A percentile compares a stretch with the other conserved stretches of the same genome.
These are phyloP conservation scores for Globisporangium spiculum DNA, from an alignment of 352 stramenopile genomes.

Conservation along the genomic window DNA sequence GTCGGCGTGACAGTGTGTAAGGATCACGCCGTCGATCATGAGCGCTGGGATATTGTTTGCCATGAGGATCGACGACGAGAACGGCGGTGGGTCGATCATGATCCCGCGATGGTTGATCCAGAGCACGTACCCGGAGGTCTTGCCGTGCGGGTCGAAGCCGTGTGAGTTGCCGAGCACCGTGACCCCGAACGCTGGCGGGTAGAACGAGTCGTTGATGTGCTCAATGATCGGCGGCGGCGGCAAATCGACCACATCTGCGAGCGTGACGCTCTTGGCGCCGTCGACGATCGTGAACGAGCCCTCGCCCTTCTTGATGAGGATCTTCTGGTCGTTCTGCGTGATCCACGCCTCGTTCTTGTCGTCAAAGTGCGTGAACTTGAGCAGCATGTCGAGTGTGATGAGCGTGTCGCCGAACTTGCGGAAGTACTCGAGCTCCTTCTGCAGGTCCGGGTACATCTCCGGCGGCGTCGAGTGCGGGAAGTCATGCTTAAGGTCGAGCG, in stretches of 20 bases:
- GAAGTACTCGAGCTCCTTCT: constrained; percentile 88
- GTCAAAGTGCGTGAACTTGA: constrained; percentile 88
- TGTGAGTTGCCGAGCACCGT: constrained; percentile 96
- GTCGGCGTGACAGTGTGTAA: constrained; percentile 96
- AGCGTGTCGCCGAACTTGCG: constrained; percentile 88
- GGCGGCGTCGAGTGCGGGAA: constrained; percentile 62
- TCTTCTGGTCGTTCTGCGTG: constrained; percentile 52
- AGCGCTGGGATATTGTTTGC: constrained; percentile 87
- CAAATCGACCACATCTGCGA: constrained; percentile 56
- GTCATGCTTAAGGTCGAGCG: constrained; percentile 73
- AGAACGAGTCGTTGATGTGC: constrained; percentile 72
- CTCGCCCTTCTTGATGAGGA: constrained; percentile 71
- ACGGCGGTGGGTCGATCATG: constrained; percentile 96
- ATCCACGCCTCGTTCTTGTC: constrained; percentile 54
- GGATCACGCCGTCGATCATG: constrained; percentile 95
- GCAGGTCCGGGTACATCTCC: constrained; percentile 66
- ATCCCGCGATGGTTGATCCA: constrained; percentile 96
- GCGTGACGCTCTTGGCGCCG: constrained; percentile 49
- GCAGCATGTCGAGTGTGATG: constrained; percentile 86
- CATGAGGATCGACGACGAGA: constrained; percentile 82
- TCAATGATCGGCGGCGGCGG: constrained; percentile 38
- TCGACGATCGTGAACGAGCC: constrained; percentile 64
- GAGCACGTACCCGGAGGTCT: constrained; percentile 94
- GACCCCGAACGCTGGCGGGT: constrained; percentile 93
- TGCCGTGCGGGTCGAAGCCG: constrained; percentile 93